Base-by-base conservation (phyloP, 139 green algal species). In the Chlorokybus atmophyticus region DNA sequence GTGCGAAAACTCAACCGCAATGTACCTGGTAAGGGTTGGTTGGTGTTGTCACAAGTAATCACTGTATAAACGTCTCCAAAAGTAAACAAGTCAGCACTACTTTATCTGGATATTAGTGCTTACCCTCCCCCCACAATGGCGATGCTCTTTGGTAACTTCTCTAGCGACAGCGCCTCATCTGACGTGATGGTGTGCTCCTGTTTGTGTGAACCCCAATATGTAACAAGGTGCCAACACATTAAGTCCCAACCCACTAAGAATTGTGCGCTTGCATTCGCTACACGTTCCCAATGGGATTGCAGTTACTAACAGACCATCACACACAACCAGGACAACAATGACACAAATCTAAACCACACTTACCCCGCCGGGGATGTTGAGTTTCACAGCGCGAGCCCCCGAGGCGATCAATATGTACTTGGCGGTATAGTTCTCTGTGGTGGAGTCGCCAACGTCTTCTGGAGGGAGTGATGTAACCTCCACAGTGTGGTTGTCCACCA, bases 1-100 rank as follows among this genome's bases (percentile, higher is more conserved):
- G 66, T 83, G 75, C 29, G 78, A 74, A 75, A 94, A 94, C 75
- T 97, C 87, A 7, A 96, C 70, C 3, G 82, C 79, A 53, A 97
- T 97, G 79, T 94, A 97, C 32, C 88, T 92, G 58, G 10, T n/a
- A 47, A 47, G 39, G 19, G n/a, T n/a, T n/a, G n/a, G n/a, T n/a
- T n/a, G n/a, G n/a, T n/a, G n/a, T n/a, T n/a, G n/a, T n/a, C n/a
- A n/a, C n/a, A n/a, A n/a, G n/a, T n/a, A n/a, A n/a, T n/a, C n/a
- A n/a, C n/a, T n/a, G n/a, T n/a, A n/a, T n/a, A n/a, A n/a, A n/a
- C n/a, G n/a, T n/a, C n/a, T n/a, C n/a, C n/a, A n/a, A n/a, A n/a
- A 47, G 19, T 19, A 47, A 47, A 47, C 19, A 47, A 19, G 19
- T 47, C 19, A 19, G 19, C 39, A 47, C 19, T 47, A 47, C 19